These are phyloP conservation scores for Lachancea sp. DNA, from an alignment of 805 yeast genomes.

Conservation along the genomic window DNA sequence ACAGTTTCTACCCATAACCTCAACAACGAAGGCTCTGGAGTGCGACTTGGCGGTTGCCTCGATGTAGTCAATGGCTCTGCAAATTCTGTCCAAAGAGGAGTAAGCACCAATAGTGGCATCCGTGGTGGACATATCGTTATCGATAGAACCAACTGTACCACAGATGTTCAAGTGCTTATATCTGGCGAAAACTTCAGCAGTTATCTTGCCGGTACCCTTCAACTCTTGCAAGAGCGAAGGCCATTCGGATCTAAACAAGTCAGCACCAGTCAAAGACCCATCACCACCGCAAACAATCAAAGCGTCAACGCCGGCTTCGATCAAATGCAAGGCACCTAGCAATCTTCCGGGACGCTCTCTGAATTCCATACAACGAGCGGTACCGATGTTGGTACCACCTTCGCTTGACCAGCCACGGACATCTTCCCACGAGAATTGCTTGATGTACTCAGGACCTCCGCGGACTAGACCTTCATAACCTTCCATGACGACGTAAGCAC, in stretches of 20 bases:
- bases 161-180: conserved; percentile 75
- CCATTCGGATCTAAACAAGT: conserved; percentile 91
- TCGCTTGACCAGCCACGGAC: conserved; percentile 88
- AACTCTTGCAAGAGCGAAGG: conserved; percentile 78
- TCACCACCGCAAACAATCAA: conserved; percentile 97
- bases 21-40: conserved; percentile 94
- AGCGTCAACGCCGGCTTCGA: conserved; percentile 86
- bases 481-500: conserved; percentile 84
- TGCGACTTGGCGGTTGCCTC: conserved; percentile 98
- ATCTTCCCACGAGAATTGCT: conserved; percentile 83
- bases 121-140: conserved; percentile 97
- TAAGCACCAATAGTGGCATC: conserved; percentile 96
- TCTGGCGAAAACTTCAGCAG: conserved; percentile 49
- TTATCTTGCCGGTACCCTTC: conserved; percentile 46
- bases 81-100: conserved; percentile 87
- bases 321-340: conserved; percentile 75
- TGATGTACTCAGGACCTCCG: conserved; percentile 74
- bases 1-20: conserved; percentile 99
- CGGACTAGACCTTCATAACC: conserved; percentile 90
- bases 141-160: conserved; percentile 95
- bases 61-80: conserved; percentile 90
- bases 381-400: conserved; percentile 96
- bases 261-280: conserved; percentile 97
- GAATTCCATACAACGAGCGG: conserved; percentile 87
- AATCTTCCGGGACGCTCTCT: conserved; percentile 81